phyloP scores from a whole-genome alignment of 495 filamentous ascomycete species.

The Cairneyella variabilis region DNA sequence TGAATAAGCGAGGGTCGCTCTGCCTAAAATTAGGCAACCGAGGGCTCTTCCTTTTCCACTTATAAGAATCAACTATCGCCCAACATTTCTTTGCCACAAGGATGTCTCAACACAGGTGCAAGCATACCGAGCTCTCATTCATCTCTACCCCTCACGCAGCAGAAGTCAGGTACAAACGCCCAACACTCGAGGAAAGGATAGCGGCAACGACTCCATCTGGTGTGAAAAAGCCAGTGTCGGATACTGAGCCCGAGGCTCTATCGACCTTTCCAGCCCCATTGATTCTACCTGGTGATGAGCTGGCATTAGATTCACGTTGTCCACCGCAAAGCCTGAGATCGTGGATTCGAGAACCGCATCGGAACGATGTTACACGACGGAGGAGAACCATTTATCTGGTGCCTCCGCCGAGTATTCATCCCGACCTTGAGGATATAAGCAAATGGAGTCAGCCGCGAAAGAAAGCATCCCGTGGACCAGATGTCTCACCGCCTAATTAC shows the following conservation, averaged over 20 bases:
- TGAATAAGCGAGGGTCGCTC: no score
- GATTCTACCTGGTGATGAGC: constrained; percentile 56
- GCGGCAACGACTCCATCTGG: constrained; percentile 13
- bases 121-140: no score
- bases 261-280: constrained; percentile 55
- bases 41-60: no score
- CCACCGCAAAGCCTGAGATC: constrained; percentile 54
- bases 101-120: no score
- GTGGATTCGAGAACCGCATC: constrained; percentile 45
- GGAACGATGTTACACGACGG: constrained; percentile 47
- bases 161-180: constrained; percentile 7
- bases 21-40: no score
- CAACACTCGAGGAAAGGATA: neutral
- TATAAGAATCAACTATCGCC: no score
- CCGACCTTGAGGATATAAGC: constrained; percentile 31
- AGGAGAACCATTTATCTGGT: constrained; percentile 54
- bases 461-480: neutral
- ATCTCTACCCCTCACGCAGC: neutral
- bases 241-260: neutral
- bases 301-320: constrained; percentile 49
- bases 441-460: constrained; percentile 33
- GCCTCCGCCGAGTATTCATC: constrained; percentile 35
- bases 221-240: neutral
- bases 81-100: no score
- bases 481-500: constrained; percentile 17